Conservation (phyloP, 208 protist species). For the Vickermania ingenoplastis region DNA sequence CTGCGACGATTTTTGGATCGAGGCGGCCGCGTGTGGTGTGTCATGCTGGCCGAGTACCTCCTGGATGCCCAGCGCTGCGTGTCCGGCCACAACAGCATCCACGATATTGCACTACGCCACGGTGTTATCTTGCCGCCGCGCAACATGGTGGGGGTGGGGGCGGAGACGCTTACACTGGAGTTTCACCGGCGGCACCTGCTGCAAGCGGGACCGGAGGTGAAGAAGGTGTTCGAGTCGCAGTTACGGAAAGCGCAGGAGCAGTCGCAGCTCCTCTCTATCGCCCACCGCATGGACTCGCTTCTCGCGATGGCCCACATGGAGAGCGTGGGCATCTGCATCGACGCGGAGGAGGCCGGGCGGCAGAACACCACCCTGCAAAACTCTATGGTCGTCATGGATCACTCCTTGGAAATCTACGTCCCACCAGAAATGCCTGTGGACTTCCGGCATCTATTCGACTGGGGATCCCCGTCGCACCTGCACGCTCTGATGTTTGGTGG, state of each 20-base stretch:
- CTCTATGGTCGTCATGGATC: constrained; percentile 36
- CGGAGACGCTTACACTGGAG: constrained; percentile 40
- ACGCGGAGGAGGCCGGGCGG: constrained; percentile 41
- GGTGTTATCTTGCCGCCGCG: constrained; percentile 39
- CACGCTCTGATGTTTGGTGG: constrained; percentile 78
- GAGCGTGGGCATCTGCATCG: constrained; percentile 54
- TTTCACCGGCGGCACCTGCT: constrained; percentile 50
- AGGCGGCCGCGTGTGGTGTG: constrained; percentile 81
- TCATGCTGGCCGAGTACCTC: constrained; percentile 77
- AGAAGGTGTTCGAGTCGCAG: constrained; percentile 44
- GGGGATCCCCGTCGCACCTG: constrained; percentile 52
- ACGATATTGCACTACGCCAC: constrained; percentile 46
- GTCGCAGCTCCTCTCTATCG: constrained; percentile 51
- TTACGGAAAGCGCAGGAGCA: constrained; percentile 24
- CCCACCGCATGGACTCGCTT: constrained; percentile 77
- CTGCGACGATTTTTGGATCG: constrained; percentile 56
- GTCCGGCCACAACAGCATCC: constrained; percentile 41
- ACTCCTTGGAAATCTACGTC: constrained; percentile 40
- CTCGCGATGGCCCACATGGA: constrained; percentile 72
- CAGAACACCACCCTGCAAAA: constrained; percentile 48
- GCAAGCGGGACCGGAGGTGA: constrained; percentile 28
- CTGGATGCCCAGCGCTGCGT: constrained; percentile 55
- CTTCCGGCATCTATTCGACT: constrained; percentile 65
- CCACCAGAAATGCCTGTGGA: constrained; percentile 61
- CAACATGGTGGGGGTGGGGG: constrained; percentile 29